A percentile compares a stretch with the other conserved stretches of the same genome.
Evolutionary conservation across 139 green algal species (phyloP).

Genomic region (Chlamydomonas asymmetrica): DNA sequence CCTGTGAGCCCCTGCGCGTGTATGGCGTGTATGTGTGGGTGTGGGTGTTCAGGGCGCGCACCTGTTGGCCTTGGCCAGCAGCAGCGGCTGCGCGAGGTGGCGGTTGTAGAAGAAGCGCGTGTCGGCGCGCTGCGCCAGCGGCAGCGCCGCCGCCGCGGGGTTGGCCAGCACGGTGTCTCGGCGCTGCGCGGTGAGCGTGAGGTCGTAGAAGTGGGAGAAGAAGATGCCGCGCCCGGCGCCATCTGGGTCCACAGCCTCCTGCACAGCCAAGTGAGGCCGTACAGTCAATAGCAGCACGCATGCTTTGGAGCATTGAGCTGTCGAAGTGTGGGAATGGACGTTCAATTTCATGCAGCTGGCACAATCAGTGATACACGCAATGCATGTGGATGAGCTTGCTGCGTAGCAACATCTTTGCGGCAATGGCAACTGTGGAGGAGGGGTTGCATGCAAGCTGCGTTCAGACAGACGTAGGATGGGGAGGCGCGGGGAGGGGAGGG

Average conservation of each 20-base stretch:
- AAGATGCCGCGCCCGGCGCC: conserved; percentile 68
- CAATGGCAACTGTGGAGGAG: background rate
- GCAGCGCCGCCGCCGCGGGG: conserved; percentile 3
- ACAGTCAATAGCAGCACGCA: background rate
- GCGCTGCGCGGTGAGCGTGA: conserved; percentile 78
- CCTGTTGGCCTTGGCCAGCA: conserved; percentile 39
- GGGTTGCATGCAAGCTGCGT: background rate
- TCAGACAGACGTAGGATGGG: background rate
- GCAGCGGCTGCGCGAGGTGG: conserved; percentile 56
- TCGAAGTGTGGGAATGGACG: background rate
- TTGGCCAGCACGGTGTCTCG: background rate
- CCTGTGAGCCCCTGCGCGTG: too few relatives aligned
- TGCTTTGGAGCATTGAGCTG: conserved; percentile 17
- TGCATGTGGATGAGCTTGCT: too few relatives aligned
- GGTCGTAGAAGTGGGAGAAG: conserved; percentile 72
- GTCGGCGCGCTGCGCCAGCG: conserved; percentile 51
- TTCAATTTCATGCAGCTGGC: background rate
- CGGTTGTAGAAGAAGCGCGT: conserved; percentile 79
- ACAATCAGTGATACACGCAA: too few relatives aligned
- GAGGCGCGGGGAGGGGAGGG: background rate
- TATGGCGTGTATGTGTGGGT: too few relatives aligned
- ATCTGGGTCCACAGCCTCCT: conserved; percentile 60
- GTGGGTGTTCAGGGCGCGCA: too few relatives aligned
- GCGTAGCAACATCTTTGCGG: conserved; percentile 9
- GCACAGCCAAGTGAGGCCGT: background rate